Conservation (phyloP, 2,329 filamentous ascomycete genomes). For the Fusarium musae region DNA sequence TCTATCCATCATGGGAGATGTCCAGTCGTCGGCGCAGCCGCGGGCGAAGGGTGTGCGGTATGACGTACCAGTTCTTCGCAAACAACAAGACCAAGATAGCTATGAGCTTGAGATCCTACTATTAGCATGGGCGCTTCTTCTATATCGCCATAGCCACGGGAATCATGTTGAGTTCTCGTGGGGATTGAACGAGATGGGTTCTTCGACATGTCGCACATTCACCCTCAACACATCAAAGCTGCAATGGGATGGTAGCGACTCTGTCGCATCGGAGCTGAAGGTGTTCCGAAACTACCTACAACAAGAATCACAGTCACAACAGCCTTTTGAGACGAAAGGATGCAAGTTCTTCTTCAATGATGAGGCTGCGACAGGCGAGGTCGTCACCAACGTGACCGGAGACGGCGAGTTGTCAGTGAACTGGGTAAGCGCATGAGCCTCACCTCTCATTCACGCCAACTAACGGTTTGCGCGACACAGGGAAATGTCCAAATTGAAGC, state of each 20-base stretch:
- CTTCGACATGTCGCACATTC: conserved; percentile 25
- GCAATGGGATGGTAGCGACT: conserved; percentile 31
- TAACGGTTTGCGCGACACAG: conserved; percentile 19
- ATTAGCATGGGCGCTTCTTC: conserved; percentile 40
- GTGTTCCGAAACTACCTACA: conserved; percentile 27
- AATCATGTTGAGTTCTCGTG: conserved; percentile 40
- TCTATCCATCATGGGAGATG: conserved; percentile 24
- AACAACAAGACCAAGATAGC: conserved; percentile 16
- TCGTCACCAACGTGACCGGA: conserved; percentile 14
- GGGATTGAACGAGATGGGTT: conserved; percentile 30
- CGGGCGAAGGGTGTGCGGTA: conserved; percentile 29
- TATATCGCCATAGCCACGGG: conserved; percentile 40
- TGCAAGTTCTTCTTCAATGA: conserved; percentile 40
- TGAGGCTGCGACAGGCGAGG: conserved; percentile 27
- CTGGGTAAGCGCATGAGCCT: conserved; percentile 31
- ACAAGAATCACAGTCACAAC: conserved; percentile 22
- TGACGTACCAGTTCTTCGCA: conserved; percentile 35
- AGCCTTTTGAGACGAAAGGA: background rate
- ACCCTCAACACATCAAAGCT: conserved; percentile 39
- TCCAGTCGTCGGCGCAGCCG: conserved; percentile 10
- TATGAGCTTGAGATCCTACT: conserved; percentile 32
- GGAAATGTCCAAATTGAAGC: conserved; percentile 42
- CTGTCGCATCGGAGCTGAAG: conserved; percentile 32
- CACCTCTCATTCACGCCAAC: background rate
- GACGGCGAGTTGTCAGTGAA: conserved; percentile 25